Percentiles rank a stretch among this genome's conserved stretches.
Evolutionary conservation across 805 yeast genomes (phyloP).

Genomic region (Kuraishia molischiana): DNA sequence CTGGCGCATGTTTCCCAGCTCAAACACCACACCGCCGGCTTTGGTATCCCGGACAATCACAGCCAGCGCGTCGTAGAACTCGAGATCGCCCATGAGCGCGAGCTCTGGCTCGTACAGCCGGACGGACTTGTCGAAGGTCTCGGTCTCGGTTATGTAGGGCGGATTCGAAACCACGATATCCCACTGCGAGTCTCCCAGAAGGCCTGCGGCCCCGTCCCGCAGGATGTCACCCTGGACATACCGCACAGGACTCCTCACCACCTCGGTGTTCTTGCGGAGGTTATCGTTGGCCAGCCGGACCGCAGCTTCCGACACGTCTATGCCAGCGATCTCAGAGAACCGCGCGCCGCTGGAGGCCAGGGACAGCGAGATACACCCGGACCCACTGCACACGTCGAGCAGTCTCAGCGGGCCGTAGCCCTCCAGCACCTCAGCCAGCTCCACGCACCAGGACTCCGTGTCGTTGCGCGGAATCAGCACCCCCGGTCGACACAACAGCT

Average conservation of each 20-base stretch:
- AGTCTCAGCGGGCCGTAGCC: not conserved
- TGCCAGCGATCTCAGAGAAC: slow-evolving; percentile 20
- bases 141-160: slow-evolving; percentile 61
- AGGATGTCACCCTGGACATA: slow-evolving; percentile 12
- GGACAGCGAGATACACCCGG: slow-evolving; percentile 75
- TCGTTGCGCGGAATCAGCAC: slow-evolving; percentile 92
- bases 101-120: slow-evolving; percentile 59
- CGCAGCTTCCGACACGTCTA: slow-evolving; percentile 52
- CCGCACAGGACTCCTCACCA: slow-evolving; percentile 2
- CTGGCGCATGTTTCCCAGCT: slow-evolving; percentile 60
- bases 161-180: slow-evolving; percentile 80
- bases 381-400: slow-evolving; percentile 76
- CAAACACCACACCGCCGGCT: slow-evolving; percentile 61
- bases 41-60: slow-evolving; percentile 27
- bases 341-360: slow-evolving; percentile 12
- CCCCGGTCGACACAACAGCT: slow-evolving; percentile 45
- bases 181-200: slow-evolving; percentile 1
- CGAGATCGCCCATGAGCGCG: slow-evolving; percentile 74
- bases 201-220: slow-evolving; percentile 1
- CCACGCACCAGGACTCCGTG: slow-evolving; percentile 81
- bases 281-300: slow-evolving; percentile 40
- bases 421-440: slow-evolving; percentile 20
- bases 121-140: slow-evolving; percentile 60
- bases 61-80: slow-evolving; percentile 55
- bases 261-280: slow-evolving; percentile 2